These are phyloP conservation scores for Plasmopara viticola DNA, from an alignment of 352 stramenopile species.

Conservation along the genomic window DNA sequence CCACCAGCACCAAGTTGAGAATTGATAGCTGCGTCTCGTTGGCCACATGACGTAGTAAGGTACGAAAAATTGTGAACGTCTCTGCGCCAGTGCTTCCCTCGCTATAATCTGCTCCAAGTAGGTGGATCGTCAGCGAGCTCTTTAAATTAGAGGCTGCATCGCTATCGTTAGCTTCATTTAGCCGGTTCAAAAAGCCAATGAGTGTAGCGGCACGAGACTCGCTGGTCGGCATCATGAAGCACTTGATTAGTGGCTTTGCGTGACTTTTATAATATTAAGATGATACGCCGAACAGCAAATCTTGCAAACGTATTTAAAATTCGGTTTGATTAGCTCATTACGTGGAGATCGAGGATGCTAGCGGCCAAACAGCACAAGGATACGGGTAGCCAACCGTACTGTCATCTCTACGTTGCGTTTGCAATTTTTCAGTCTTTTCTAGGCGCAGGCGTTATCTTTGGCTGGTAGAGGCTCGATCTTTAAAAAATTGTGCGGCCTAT, in stretches of 20 bases:
- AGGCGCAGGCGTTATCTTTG: conserved; percentile 53
- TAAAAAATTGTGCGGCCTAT: neutral
- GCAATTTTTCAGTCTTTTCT: conserved; percentile 62
- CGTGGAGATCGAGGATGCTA: conserved; percentile 12
- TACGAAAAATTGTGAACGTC: conserved; percentile 52
- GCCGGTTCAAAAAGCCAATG: conserved; percentile 22
- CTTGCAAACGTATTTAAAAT: no score
- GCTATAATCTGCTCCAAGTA: conserved; percentile 71
- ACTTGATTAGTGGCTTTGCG: neutral
- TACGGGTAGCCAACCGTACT: conserved; percentile 22
- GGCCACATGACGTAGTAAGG: conserved; percentile 39
- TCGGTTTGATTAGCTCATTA: no score
- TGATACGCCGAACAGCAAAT: no score
- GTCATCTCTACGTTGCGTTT: conserved; percentile 42
- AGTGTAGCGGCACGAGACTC: conserved; percentile 34
- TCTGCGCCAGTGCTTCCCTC: conserved; percentile 56
- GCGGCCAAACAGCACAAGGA: conserved; percentile 10
- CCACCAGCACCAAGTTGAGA: conserved; percentile 62
- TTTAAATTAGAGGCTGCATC: conserved; percentile 4
- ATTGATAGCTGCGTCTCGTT: conserved; percentile 24
- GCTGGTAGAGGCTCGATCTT: conserved; percentile 30
- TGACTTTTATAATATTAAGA: no score
- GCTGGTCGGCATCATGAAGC: conserved; percentile 4
- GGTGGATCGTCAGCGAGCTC: conserved; percentile 43
- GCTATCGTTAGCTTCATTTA: conserved; percentile 14